Conservation (phyloP, 495 filamentous ascomycete genomes). For the Aspergillus affinis region DNA sequence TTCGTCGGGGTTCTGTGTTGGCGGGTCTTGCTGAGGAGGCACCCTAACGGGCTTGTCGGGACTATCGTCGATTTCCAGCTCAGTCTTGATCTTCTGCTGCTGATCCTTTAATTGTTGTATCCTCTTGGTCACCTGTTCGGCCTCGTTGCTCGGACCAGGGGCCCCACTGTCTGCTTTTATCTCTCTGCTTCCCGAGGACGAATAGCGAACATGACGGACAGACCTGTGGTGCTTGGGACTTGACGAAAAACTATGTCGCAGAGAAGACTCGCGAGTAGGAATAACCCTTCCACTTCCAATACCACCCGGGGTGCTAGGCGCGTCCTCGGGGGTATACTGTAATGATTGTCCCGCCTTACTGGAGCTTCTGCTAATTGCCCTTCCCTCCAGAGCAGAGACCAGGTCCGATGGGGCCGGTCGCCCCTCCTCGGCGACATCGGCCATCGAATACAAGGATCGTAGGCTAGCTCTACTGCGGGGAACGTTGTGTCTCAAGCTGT, state of each 20-base stretch:
- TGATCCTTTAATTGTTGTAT: constrained; percentile 55
- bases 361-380: constrained; percentile 25
- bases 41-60: constrained; percentile 35
- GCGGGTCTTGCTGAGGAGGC: constrained; percentile 25
- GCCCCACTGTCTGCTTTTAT: constrained; percentile 32
- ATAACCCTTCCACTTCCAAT: constrained; percentile 55
- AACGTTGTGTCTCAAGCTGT: constrained; percentile 35
- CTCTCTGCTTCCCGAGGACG: constrained; percentile 41
- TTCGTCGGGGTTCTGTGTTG: constrained; percentile 28
- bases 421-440: constrained; percentile 42
- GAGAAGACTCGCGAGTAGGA: constrained; percentile 65
- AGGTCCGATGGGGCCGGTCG: constrained; percentile 22
- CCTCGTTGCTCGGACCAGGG: constrained; percentile 35
- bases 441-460: constrained; percentile 48
- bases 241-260: constrained; percentile 54
- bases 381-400: constrained; percentile 22
- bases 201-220: constrained; percentile 39
- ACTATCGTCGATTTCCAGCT: constrained; percentile 34
- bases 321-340: constrained; percentile 29
- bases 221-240: constrained; percentile 37
- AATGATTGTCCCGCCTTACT: constrained; percentile 27
- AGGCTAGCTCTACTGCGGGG: constrained; percentile 42
- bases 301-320: constrained; percentile 37
- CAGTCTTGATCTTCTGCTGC: constrained; percentile 46
- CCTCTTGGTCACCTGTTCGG: constrained; percentile 47